Conservation (phyloP, 495 filamentous ascomycete genomes). For the Cercophora newfieldiana region DNA sequence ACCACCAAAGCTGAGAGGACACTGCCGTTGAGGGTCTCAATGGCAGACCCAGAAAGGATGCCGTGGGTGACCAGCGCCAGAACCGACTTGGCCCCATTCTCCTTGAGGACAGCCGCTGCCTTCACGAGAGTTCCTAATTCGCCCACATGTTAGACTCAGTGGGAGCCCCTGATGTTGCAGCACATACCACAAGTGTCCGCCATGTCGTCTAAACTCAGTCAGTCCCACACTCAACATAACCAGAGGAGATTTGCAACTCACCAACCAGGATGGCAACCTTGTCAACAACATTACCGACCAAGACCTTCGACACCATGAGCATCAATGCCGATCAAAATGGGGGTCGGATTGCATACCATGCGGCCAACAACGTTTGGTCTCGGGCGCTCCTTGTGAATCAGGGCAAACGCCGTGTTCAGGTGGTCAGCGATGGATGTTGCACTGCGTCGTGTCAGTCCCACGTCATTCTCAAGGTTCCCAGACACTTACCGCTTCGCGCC, state of each 20-base stretch:
- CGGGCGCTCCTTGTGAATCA: slow-evolving; percentile 97
- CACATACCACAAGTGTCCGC: slow-evolving; percentile 84
- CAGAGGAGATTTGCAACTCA: slow-evolving; percentile 11
- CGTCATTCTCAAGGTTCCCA: background rate
- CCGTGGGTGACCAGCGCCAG: slow-evolving; percentile 96
- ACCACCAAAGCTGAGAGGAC: slow-evolving; percentile 78
- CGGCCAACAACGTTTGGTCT: slow-evolving; percentile 92
- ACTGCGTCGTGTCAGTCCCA: slow-evolving; percentile 34
- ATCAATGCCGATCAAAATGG: slow-evolving; percentile 50
- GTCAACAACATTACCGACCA: slow-evolving; percentile 73
- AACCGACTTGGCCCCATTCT: slow-evolving; percentile 83
- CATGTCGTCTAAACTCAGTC: slow-evolving; percentile 59
- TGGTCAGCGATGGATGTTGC: slow-evolving; percentile 96
- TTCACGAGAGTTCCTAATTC: slow-evolving; percentile 68
- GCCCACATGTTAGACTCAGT: background rate
- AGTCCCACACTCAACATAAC: background rate
- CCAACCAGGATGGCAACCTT: slow-evolving; percentile 56
- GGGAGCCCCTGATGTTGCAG: no score
- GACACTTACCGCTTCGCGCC: slow-evolving; percentile 85
- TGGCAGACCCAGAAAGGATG: slow-evolving; percentile 88
- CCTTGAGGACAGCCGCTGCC: slow-evolving; percentile 86
- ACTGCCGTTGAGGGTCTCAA: slow-evolving; percentile 85
- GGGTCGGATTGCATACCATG: slow-evolving; percentile 79
- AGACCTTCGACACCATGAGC: slow-evolving; percentile 54
- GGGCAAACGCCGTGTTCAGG: slow-evolving; percentile 91